Conservation (phyloP, 345 rosid genomes). For the Linum usitatissimum region DNA sequence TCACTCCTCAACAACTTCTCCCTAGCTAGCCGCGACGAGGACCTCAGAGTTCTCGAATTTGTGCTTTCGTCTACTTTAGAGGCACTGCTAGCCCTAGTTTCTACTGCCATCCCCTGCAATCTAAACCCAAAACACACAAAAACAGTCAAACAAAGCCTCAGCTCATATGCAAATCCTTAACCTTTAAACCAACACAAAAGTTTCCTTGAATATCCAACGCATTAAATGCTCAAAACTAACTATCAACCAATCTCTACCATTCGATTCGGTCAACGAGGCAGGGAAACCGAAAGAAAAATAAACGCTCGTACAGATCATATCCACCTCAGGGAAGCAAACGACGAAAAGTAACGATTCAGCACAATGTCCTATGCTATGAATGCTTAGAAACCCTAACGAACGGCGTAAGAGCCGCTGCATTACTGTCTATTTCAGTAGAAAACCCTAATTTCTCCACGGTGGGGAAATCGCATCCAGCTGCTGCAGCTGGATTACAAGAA, state of each 20-base stretch:
- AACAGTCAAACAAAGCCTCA: background rate
- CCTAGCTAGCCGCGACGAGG: slow-evolving; percentile 31
- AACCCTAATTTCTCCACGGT: too few species aligned
- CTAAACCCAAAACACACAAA: background rate
- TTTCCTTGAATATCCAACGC: background rate
- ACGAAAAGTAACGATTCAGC: background rate
- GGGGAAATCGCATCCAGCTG: too few species aligned
- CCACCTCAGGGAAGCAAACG: background rate
- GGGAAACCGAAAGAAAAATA: background rate
- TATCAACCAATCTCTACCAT: background rate
- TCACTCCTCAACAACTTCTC: slow-evolving; percentile 27
- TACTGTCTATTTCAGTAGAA: too few species aligned
- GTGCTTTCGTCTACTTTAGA: slow-evolving; percentile 30
- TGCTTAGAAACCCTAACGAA: background rate
- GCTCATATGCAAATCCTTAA: background rate
- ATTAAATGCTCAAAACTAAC: background rate
- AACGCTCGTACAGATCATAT: background rate
- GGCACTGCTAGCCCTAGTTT: slow-evolving; percentile 18
- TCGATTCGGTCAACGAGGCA: background rate
- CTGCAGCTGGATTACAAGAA: too few species aligned
- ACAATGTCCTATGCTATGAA: background rate
- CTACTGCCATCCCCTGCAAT: slow-evolving; percentile 28
- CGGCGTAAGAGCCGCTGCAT: background rate
- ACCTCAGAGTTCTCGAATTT: slow-evolving; percentile 25
- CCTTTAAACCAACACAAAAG: background rate